phyloP scores from a whole-genome alignment of 768 basidiomycete genomes.

The Hericium rajendrae region DNA sequence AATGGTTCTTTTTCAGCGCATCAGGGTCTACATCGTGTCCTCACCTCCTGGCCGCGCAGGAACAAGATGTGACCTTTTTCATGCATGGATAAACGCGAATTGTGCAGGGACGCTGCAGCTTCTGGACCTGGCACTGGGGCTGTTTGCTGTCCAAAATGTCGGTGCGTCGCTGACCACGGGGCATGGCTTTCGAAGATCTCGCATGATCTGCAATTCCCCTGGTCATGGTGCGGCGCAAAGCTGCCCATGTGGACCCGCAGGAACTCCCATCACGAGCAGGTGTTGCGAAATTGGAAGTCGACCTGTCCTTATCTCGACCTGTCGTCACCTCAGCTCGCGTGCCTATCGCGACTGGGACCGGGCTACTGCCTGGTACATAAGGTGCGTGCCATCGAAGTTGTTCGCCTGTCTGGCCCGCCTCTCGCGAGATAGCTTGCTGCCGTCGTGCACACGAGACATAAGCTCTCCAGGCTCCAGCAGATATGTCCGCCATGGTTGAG shows the following conservation, averaged over 20 bases:
- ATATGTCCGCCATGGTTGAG: neutral
- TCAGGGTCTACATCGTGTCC: no score
- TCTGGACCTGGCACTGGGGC: no score
- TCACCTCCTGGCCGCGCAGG: no score
- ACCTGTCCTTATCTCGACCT: neutral
- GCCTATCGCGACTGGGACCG: neutral
- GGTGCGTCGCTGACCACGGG: no score
- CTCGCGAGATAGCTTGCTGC: neutral
- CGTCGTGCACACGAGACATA: neutral
- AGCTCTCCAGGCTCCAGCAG: neutral
- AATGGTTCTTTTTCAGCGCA: no score
- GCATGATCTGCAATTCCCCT: neutral
- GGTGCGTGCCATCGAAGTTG: neutral
- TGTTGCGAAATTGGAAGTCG: neutral
- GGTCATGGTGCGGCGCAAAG: neutral
- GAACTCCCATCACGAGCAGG: neutral
- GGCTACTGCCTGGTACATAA: neutral
- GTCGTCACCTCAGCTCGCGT: neutral
- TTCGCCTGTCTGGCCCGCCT: neutral
- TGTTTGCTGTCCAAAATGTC: no score
- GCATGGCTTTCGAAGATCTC: no score
- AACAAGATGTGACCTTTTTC: no score
- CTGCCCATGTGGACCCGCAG: neutral
- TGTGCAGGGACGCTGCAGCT: no score
- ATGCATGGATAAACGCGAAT: no score